Percentiles rank a stretch among this genome's conserved stretches.
phyloP scores from a whole-genome alignment of 2,329 filamentous ascomycete genomes.

The Pseudonectria foliicola region DNA sequence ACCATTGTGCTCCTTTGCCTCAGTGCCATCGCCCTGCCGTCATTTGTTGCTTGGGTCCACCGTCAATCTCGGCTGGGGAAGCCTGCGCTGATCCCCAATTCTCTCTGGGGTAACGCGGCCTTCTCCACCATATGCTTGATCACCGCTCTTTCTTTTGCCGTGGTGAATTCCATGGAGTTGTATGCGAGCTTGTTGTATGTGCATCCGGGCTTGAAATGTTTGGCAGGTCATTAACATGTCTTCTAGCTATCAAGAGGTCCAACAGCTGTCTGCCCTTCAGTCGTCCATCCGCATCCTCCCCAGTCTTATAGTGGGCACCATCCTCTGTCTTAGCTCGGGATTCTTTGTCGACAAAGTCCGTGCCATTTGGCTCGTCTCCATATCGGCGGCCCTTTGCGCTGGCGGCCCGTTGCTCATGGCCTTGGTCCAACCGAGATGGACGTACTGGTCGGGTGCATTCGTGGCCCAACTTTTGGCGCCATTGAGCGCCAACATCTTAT shows the following conservation, averaged over 20 bases:
- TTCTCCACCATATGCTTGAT: conserved; percentile 50
- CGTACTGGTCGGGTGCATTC: conserved; percentile 45
- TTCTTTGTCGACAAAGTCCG: conserved; percentile 37
- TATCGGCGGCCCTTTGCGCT: conserved; percentile 35
- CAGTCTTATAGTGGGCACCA: conserved; percentile 34
- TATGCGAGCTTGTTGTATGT: conserved; percentile 43
- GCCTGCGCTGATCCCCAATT: conserved; percentile 55
- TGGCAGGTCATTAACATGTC: background rate
- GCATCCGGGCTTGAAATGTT: background rate
- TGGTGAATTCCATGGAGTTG: conserved; percentile 39
- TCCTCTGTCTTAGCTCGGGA: conserved; percentile 37
- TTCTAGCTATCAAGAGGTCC: conserved; percentile 39
- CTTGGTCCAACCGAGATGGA: conserved; percentile 37
- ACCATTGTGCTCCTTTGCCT: conserved; percentile 41
- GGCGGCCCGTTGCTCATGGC: conserved; percentile 49
- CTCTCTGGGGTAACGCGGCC: conserved; percentile 49
- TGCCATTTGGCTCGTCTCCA: conserved; percentile 32
- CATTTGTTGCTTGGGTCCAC: conserved; percentile 48
- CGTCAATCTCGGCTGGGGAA: conserved; percentile 36
- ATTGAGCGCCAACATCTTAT: conserved; percentile 40
- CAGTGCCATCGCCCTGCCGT: conserved; percentile 34
- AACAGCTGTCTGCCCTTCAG: too few relatives aligned
- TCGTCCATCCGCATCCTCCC: conserved; percentile 25
- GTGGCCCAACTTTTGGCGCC: conserved; percentile 35
- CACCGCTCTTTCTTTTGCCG: conserved; percentile 38